These are phyloP conservation scores for Huntiella omanensis DNA, from an alignment of 2,329 filamentous ascomycete species.

Conservation along the genomic window DNA sequence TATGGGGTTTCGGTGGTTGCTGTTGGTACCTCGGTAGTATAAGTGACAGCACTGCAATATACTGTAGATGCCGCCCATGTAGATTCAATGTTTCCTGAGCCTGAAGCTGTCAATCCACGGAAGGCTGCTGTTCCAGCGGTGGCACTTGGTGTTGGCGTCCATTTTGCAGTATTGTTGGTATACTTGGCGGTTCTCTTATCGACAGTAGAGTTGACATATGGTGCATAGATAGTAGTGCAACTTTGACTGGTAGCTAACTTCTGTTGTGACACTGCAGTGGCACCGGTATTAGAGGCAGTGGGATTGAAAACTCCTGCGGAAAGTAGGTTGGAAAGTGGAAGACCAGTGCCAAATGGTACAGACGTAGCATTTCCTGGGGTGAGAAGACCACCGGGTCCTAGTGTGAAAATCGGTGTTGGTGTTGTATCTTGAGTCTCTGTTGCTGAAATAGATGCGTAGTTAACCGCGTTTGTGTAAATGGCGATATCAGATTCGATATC, in stretches of 20 bases:
- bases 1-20: conserved; percentile 1
- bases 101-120: background rate
- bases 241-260: background rate
- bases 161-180: background rate
- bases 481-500: conserved; percentile 1
- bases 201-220: conserved; percentile 6
- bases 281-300: background rate
- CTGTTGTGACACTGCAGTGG: background rate
- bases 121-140: background rate
- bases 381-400: background rate
- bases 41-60: background rate
- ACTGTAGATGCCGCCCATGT: conserved; percentile 5
- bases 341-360: background rate
- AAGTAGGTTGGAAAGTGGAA: background rate
- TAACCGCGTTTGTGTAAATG: conserved; percentile 3
- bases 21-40: background rate
- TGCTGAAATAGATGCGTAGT: background rate
- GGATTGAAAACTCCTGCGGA: no score
- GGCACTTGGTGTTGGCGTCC: background rate
- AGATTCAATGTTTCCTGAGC: conserved; percentile 3
- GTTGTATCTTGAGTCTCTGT: background rate
- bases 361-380: background rate
- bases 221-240: conserved; percentile 9
- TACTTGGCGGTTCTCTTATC: background rate
- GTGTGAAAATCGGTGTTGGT: background rate